Conservation (phyloP, 2,329 filamentous ascomycete genomes). For the Penicillium sp. region DNA sequence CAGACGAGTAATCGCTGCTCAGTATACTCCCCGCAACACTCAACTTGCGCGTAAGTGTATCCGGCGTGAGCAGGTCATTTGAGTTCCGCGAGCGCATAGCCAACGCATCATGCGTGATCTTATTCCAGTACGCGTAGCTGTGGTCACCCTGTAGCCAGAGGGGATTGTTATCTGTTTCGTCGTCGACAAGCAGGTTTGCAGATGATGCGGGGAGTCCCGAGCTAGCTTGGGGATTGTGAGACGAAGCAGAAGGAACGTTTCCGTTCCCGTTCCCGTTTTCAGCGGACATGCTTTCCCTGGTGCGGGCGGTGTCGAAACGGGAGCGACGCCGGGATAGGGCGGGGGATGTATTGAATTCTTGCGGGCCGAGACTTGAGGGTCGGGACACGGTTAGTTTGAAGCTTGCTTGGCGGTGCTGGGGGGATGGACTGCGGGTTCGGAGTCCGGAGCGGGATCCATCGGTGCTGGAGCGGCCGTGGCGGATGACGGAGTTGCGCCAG, state of each 20-base stretch:
- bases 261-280: conserved; percentile 9
- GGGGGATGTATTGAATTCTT: conserved; percentile 30
- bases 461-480: conserved; percentile 50
- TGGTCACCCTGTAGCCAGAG: conserved; percentile 51
- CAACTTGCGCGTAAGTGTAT: conserved; percentile 30
- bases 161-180: conserved; percentile 38
- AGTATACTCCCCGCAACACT: conserved; percentile 52
- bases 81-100: conserved; percentile 28
- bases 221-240: neutral
- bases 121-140: conserved; percentile 54
- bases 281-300: conserved; percentile 15
- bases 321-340: conserved; percentile 26
- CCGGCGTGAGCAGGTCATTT: conserved; percentile 20
- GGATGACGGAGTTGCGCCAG: conserved; percentile 72
- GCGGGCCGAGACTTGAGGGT: conserved; percentile 24
- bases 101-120: conserved; percentile 39
- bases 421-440: conserved; percentile 47
- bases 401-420: conserved; percentile 38
- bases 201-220: conserved; percentile 16
- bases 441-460: conserved; percentile 38
- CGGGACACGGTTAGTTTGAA: conserved; percentile 19
- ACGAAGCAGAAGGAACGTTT: neutral
- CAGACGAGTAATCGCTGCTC: conserved; percentile 54
- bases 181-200: conserved; percentile 24
- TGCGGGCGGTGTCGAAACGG: conserved; percentile 22